phyloP scores from a whole-genome alignment of 208 protist species.

The Leishmania mexicana region DNA sequence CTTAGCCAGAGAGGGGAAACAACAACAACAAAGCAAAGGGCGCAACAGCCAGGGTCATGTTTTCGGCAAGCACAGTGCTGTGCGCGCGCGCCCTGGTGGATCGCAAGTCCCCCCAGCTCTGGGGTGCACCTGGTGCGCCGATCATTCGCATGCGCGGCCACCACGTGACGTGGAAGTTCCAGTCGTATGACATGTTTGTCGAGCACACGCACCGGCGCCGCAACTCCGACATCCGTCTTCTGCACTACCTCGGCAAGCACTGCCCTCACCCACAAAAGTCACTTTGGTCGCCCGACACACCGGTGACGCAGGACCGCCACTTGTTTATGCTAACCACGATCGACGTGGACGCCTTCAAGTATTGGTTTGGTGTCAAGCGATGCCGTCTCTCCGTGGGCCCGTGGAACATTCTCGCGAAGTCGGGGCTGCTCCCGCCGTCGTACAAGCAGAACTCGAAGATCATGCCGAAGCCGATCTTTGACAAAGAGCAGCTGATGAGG shows the following conservation, averaged over 20 bases:
- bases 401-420: conserved; percentile 88
- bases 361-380: conserved; percentile 92
- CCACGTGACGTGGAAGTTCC: conserved; percentile 88
- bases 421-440: conserved; percentile 84
- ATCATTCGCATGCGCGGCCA: conserved; percentile 89
- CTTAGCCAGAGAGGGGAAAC: not conserved
- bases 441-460: conserved; percentile 87
- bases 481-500: conserved; percentile 89
- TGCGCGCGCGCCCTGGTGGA: conserved; percentile 61
- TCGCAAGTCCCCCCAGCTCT: conserved; percentile 69
- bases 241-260: conserved; percentile 93
- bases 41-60: conserved; percentile 6
- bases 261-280: conserved; percentile 93
- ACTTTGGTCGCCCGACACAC: conserved; percentile 91
- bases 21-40: not conserved
- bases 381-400: conserved; percentile 76
- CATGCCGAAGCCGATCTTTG: conserved; percentile 91
- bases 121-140: conserved; percentile 84
- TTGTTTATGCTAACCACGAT: conserved; percentile 92
- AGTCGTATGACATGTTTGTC: conserved; percentile 89
- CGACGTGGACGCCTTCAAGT: conserved; percentile 93
- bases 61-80: conserved; percentile 17
- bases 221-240: conserved; percentile 82
- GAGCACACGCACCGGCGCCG: conserved; percentile 87
- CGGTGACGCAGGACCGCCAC: conserved; percentile 88